Percentiles rank a stretch among this genome's conserved stretches.
Conservation (phyloP, 2,329 filamentous ascomycete species). For the Achaetomium macrosporum region DNA sequence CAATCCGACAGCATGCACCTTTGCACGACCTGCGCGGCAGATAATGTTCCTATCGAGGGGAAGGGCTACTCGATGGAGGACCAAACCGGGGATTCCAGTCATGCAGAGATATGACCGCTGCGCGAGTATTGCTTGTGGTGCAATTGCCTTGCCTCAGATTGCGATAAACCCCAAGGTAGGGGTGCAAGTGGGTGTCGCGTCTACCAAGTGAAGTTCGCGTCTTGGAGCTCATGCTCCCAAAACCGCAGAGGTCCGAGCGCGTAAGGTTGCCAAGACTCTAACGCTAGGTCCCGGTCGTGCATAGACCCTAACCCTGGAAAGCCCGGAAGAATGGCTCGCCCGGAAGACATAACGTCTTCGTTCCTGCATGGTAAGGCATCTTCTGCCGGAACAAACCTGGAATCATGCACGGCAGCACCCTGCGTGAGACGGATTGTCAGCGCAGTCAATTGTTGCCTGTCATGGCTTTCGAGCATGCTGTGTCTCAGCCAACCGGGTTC, state of each 20-base stretch:
- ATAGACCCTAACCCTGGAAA: no score
- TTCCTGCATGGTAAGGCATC: no score
- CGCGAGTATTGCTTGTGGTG: background rate
- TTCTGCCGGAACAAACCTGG: no score
- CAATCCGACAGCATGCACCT: constrained; percentile 15
- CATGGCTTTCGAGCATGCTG: background rate
- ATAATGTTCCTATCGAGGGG: constrained; percentile 14
- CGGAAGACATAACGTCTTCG: no score
- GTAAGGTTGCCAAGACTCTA: no score
- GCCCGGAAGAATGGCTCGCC: no score
- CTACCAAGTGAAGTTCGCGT: background rate
- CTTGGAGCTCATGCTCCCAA: background rate
- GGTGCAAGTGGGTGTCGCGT: no score
- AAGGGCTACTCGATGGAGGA: constrained; percentile 20
- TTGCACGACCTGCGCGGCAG: constrained; percentile 2
- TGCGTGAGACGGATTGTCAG: background rate
- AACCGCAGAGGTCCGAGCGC: no score
- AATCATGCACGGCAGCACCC: background rate
- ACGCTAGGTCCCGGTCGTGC: no score
- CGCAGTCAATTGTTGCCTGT: constrained; percentile 1
- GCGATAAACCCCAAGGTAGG: no score
- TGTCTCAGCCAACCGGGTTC: background rate
- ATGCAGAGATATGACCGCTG: constrained; percentile 19
- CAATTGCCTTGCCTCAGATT: background rate
- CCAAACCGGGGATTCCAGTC: constrained; percentile 21